Evolutionary conservation across 2,329 filamentous ascomycete species (phyloP), one percentile per base, ranked within the genome.

Genomic region (Cyclaneusma minus): DNA sequence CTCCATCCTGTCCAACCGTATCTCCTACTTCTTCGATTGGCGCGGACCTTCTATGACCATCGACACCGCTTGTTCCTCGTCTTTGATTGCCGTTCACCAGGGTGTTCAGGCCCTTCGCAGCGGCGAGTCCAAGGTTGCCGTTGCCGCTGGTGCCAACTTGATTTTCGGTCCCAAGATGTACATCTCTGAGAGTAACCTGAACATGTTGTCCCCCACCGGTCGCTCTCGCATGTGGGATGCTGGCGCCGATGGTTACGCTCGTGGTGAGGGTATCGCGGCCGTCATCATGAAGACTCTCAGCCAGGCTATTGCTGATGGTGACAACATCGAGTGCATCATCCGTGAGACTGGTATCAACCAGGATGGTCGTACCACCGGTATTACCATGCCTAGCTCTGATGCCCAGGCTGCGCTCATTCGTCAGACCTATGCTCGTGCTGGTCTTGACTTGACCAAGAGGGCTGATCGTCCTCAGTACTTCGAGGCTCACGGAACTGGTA

Each of bases 251-350:
- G 37, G 37, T 5, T 40, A 40, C 13, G 37, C 30, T 7, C 29
- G 37, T 16, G 37, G 37, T 6, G 72, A 79, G 35, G 73, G 70
- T 1, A 52, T 66, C 16, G 66, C 58, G 0, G 55, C 66, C 7
- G 45, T 78, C 2, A 38, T 75, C 3, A 40, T 78, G 22, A 77
- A 77, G 44, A 57, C 56, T 2, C 46, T 76, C 0, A 50, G 53
- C 4, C 60, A 69, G 40, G 72, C 72, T 1, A 36, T 76, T 5
- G 50, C 51, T 7, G 64, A 68, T 35, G 64, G 65, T 10, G 68
- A 77, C 39, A 58, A 58, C 0, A 65, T 71, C 31, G 57, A 64
- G 4, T 61, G 56, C 7, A 53, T 71, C 13, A 62, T 73, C 29
- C 56, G 64, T 9, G 61, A 54, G 4, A 64, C 56, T 1, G 50